phyloP scores from a whole-genome alignment of 257 asterid genomes.

The Solanum infundibuliforme region DNA sequence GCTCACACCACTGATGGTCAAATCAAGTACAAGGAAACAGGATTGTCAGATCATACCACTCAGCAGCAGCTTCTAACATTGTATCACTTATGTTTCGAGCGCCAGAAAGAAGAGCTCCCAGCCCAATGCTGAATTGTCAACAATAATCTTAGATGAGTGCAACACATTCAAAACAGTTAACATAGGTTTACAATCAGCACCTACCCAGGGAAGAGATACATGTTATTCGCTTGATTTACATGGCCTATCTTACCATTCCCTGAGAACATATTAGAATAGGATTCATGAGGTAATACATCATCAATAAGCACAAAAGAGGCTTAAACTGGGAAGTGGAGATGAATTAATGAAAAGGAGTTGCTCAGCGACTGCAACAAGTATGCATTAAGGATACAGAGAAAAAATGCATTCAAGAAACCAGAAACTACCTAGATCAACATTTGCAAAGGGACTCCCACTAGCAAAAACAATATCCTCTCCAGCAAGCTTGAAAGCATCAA shows the following conservation, averaged over 20 bases:
- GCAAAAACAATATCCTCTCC: constrained; percentile 90
- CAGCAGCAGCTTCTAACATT: constrained; percentile 93
- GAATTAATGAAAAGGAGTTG: neutral
- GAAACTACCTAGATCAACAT: constrained; percentile 77
- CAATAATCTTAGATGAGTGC: neutral
- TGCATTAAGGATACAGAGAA: neutral
- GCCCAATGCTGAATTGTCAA: constrained; percentile 58
- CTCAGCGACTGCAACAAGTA: neutral
- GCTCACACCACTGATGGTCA: neutral
- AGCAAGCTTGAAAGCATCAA: constrained; percentile 83
- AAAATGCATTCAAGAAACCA: neutral
- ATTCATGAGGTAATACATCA: neutral
- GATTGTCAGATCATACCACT: constrained; percentile 45
- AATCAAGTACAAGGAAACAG: neutral
- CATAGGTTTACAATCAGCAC: constrained; percentile 20
- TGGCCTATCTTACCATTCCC: constrained; percentile 78
- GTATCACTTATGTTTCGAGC: constrained; percentile 84
- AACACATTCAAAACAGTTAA: neutral
- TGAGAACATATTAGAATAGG: constrained; percentile 21
- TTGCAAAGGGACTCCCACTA: constrained; percentile 94
- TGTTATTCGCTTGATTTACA: constrained; percentile 97
- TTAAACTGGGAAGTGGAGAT: neutral
- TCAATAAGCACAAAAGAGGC: neutral
- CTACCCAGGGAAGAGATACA: constrained; percentile 98
- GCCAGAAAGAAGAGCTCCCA: constrained; percentile 93